These are phyloP conservation scores for Cupressus sempervirens DNA, from an alignment of 75 land plant genomes.

Conservation along the genomic window DNA sequence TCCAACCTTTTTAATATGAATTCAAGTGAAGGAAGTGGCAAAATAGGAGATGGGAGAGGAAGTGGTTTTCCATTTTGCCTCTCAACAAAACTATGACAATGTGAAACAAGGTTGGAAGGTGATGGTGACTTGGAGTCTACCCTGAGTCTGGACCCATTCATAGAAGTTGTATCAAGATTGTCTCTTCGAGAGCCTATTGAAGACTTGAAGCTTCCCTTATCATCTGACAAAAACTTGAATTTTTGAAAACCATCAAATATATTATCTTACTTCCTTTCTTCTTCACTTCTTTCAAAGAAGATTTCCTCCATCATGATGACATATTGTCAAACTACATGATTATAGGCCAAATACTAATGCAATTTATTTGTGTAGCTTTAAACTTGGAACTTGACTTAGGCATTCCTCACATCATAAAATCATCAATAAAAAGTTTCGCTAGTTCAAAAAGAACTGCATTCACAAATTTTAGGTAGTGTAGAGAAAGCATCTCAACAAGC, in stretches of 20 bases:
- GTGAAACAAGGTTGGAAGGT: conserved; percentile 44
- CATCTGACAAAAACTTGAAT: conserved; percentile 40
- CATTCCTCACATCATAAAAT: not conserved
- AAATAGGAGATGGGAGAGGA: conserved; percentile 51
- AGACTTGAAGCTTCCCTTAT: conserved; percentile 26
- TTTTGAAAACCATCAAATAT: conserved; percentile 43
- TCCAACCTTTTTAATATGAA: conserved; percentile 19
- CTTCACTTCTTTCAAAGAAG: conserved; percentile 52
- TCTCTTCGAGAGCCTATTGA: conserved; percentile 27
- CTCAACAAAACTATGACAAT: conserved; percentile 74
- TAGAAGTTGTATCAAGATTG: conserved; percentile 35
- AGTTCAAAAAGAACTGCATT: not conserved
- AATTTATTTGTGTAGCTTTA: not conserved
- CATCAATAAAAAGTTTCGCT: not conserved
- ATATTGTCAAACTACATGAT: conserved; percentile 20
- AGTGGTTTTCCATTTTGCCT: conserved; percentile 52
- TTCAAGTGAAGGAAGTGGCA: conserved; percentile 56
- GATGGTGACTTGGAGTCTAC: conserved; percentile 49
- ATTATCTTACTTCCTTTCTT: conserved; percentile 55
- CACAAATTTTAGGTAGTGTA: not conserved
- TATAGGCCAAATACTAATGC: not conserved
- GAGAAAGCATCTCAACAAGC: not conserved
- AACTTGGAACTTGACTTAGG: not conserved
- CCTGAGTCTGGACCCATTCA: conserved; percentile 37
- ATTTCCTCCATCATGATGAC: conserved; percentile 65